These are phyloP conservation scores for Ilex paraguariensis DNA, from an alignment of 305 asterid species.

Conservation along the genomic window DNA sequence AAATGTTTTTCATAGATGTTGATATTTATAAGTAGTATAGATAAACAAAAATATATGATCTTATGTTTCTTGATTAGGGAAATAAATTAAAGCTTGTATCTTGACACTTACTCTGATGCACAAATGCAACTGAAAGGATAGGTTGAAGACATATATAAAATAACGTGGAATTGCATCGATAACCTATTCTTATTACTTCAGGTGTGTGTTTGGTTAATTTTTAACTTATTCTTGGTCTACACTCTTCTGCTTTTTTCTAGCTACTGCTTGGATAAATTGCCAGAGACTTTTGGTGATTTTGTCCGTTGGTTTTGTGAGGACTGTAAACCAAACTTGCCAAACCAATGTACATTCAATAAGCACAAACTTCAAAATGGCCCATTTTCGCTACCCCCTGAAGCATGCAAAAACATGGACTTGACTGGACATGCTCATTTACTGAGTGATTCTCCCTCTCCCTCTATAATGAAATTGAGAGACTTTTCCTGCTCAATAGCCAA, in stretches of 20 bases:
- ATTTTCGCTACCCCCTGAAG: not conserved
- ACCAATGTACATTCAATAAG: not conserved
- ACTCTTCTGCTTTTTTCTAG: constrained; percentile 32
- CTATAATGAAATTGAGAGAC: not conserved
- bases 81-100: too few relatives aligned
- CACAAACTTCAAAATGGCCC: not conserved
- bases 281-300: constrained; percentile 42
- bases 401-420: not conserved
- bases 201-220: too few relatives aligned
- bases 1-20: too few relatives aligned
- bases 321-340: constrained; percentile 28
- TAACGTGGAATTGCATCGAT: too few relatives aligned
- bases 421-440: not conserved
- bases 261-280: constrained; percentile 54
- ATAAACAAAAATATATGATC: too few relatives aligned
- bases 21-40: too few relatives aligned
- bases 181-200: too few relatives aligned
- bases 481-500: not conserved
- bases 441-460: constrained; percentile 2
- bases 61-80: too few relatives aligned
- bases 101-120: too few relatives aligned
- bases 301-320: constrained; percentile 71
- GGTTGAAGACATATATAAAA: too few relatives aligned
- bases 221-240: not conserved
- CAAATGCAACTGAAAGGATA: too few relatives aligned